phyloP scores from a whole-genome alignment of 2,329 filamentous ascomycete genomes.

The Fusarium oligoseptatum region DNA sequence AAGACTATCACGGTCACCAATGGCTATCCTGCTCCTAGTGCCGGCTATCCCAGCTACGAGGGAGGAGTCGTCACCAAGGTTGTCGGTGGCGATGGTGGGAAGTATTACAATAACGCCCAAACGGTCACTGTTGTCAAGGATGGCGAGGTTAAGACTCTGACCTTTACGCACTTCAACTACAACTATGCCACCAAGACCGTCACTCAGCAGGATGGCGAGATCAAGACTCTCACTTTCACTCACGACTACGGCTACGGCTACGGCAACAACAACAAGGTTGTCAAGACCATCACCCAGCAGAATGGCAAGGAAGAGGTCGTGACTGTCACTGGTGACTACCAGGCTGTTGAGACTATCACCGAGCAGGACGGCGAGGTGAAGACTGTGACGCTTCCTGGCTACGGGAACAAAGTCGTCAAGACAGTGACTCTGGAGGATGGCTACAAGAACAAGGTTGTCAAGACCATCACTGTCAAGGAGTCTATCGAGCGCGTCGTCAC shows the following conservation, averaged over 20 bases:
- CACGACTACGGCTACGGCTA: not conserved
- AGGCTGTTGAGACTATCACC: conserved; percentile 28
- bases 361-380: conserved; percentile 30
- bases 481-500: conserved; percentile 34
- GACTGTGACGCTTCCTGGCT: conserved; percentile 16
- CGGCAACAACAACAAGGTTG: conserved; percentile 5
- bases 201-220: conserved; percentile 30
- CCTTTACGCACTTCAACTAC: conserved; percentile 22
- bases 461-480: conserved; percentile 34
- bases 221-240: conserved; percentile 27
- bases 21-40: conserved; percentile 26
- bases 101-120: conserved; percentile 5
- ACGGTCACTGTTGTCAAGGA: conserved; percentile 35
- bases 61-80: conserved; percentile 28
- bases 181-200: conserved; percentile 28
- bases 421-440: conserved; percentile 32
- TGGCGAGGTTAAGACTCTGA: conserved; percentile 36
- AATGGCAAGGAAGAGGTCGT: not conserved
- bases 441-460: conserved; percentile 25
- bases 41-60: conserved; percentile 19
- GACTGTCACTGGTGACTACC: conserved; percentile 10
- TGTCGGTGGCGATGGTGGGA: not conserved
- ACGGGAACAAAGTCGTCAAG: conserved; percentile 16
- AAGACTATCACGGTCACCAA: conserved; percentile 32
- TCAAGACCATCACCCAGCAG: conserved; percentile 25